A percentile compares a stretch with the other conserved stretches of the same genome.
Evolutionary conservation across 768 basidiomycete genomes (phyloP).

Genomic region (Zangia roseola): DNA sequence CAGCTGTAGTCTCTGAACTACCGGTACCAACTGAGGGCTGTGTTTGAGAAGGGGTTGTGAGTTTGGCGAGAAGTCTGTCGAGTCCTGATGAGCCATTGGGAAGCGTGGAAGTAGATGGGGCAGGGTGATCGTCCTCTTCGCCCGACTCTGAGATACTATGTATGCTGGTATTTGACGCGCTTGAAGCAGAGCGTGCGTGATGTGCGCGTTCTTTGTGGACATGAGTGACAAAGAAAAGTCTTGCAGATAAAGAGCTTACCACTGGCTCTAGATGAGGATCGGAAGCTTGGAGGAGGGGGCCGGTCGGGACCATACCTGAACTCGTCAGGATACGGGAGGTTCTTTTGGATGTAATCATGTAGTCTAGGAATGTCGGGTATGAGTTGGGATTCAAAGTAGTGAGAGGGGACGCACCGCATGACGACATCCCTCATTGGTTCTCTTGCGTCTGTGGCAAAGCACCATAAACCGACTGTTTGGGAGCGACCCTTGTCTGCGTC

Average conservation of each 20-base stretch:
- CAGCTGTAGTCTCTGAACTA: constrained; percentile 35
- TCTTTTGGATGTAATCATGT: constrained; percentile 64
- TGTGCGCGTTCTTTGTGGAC: constrained; percentile 20
- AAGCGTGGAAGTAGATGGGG: constrained; percentile 10
- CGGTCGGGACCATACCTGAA: constrained; percentile 67
- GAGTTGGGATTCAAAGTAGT: neutral
- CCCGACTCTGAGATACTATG: constrained; percentile 35
- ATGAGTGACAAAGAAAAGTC: constrained; percentile 4
- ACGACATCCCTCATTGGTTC: constrained; percentile 74
- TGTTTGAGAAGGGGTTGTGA: constrained; percentile 23
- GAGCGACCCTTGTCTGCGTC: constrained; percentile 54
- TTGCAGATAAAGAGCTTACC: constrained; percentile 14
- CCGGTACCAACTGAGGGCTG: constrained; percentile 23
- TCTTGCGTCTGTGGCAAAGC: constrained; percentile 63
- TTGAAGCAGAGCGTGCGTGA: constrained; percentile 31
- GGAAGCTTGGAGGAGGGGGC: constrained; percentile 58
- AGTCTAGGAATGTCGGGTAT: constrained; percentile 39
- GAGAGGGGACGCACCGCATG: constrained; percentile 47
- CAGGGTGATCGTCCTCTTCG: constrained; percentile 22
- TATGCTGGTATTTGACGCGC: constrained; percentile 34
- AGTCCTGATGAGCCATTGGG: constrained; percentile 35
- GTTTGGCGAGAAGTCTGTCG: constrained; percentile 45
- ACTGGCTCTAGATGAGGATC: constrained; percentile 31
- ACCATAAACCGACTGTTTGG: constrained; percentile 73
- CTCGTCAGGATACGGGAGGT: constrained; percentile 68